A percentile compares a stretch with the other conserved stretches of the same genome.
These are phyloP conservation scores for Eremothecium gossypii DNA, from an alignment of 1,139 yeast species.

Conservation along the genomic window DNA sequence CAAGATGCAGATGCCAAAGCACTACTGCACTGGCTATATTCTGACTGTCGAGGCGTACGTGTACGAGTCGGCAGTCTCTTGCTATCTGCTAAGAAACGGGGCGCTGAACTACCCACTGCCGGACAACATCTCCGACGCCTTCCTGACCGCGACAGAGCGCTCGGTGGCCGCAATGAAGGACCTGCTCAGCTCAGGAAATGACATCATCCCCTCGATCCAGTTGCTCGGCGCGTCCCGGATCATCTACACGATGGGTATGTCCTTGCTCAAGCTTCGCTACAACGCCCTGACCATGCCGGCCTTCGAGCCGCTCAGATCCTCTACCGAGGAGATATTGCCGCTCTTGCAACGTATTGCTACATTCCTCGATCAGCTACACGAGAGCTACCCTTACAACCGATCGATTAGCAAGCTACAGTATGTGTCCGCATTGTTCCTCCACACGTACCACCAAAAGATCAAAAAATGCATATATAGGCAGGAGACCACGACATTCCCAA, in stretches of 20 bases:
- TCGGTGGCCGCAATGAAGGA: slow-evolving; percentile 46
- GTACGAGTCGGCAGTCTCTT: slow-evolving; percentile 38
- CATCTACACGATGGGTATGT: slow-evolving; percentile 58
- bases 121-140: slow-evolving; percentile 32
- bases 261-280: slow-evolving; percentile 47
- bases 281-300: slow-evolving; percentile 47
- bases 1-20: slow-evolving; percentile 29
- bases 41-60: slow-evolving; percentile 66
- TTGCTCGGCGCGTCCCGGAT: slow-evolving; percentile 54
- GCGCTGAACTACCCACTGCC: slow-evolving; percentile 14
- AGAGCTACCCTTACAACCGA: slow-evolving; percentile 38
- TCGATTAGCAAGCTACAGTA: slow-evolving; percentile 45
- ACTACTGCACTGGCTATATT: slow-evolving; percentile 42
- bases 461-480: slow-evolving; percentile 15
- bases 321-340: slow-evolving; percentile 42
- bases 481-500: not conserved
- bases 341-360: slow-evolving; percentile 38
- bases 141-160: slow-evolving; percentile 45
- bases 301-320: slow-evolving; percentile 37
- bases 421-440: slow-evolving; percentile 48
- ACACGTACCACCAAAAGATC: slow-evolving; percentile 50
- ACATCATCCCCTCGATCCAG: slow-evolving; percentile 48
- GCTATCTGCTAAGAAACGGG: slow-evolving; percentile 10
- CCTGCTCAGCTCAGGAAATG: slow-evolving; percentile 37
- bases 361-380: slow-evolving; percentile 23